Evolutionary conservation across 2,329 filamentous ascomycete genomes (phyloP).

Genomic region (Hirsutella thompsonii): DNA sequence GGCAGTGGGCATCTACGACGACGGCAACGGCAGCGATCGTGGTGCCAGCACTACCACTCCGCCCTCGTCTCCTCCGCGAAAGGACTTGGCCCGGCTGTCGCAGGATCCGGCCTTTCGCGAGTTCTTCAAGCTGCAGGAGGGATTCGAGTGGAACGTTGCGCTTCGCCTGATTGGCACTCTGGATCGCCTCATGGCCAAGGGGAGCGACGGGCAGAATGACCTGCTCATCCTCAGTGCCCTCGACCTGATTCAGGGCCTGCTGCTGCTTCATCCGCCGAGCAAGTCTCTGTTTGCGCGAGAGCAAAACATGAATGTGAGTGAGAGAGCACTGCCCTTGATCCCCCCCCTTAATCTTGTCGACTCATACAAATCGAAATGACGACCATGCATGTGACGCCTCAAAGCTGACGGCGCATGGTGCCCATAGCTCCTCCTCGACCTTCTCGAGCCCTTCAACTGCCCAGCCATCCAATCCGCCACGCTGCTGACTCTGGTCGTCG

Average conservation of each 20-base stretch:
- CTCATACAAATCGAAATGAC: no score
- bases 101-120: conserved; percentile 84
- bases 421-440: conserved; percentile 70
- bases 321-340: not conserved
- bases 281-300: conserved; percentile 78
- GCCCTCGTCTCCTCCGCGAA: conserved; percentile 31
- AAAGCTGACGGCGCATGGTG: not conserved
- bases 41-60: conserved; percentile 8
- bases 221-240: conserved; percentile 78
- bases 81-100: conserved; percentile 55
- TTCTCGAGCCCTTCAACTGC: conserved; percentile 85
- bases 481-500: conserved; percentile 78
- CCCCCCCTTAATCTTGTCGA: not conserved
- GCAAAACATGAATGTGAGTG: conserved; percentile 79
- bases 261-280: conserved; percentile 83
- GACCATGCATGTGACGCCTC: no score
- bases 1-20: conserved; percentile 1
- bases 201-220: conserved; percentile 72
- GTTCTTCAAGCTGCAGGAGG: conserved; percentile 93
- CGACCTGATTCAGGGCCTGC: conserved; percentile 75
- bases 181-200: conserved; percentile 73
- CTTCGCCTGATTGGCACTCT: conserved; percentile 75
- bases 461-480: conserved; percentile 85
- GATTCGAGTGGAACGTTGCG: conserved; percentile 95
- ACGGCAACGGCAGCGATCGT: conserved; percentile 9